Base-by-base conservation (phyloP, 2,329 filamentous ascomycete genomes). In the Trichoderma simmonsii region DNA sequence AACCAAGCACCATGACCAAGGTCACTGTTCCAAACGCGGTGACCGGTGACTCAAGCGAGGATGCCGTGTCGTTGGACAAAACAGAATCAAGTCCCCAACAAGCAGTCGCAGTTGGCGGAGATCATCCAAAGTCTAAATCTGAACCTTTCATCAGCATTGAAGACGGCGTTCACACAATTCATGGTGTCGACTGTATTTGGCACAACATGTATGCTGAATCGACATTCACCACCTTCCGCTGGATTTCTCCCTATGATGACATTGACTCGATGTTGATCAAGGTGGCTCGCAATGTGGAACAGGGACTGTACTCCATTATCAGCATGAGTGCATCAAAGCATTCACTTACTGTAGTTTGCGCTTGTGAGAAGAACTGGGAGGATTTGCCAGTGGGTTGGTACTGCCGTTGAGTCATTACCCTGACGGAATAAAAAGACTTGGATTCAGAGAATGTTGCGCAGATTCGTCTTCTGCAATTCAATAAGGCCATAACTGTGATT, bases 271-370 rank as follows among this genome's bases (percentile, higher is more conserved):
- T 71, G 51, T 36, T 71, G 4, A 28, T 71, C 18, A 57, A 57
- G n/a, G 51, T 71, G 15, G 61, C 70, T 39, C 43, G 64, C 39
- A 48, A 71, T 60, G 62, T 71, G 61, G 60, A 64, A 18, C 70
- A 71, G 48, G 62, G 70, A 30, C 34, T 71, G 51, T 71, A 71
- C 62, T 71, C 70, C n/a, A 71, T 71, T 26, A 62, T 67, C 4
- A 64, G 60, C 8, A 62, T 71, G n/a, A 34, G 24, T 65, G 66
- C 59, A 18, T 63, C 65, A n/a, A 70, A 72, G 71, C 66, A 70
- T 57, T 28, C 56, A n/a, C 64, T 70, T 26, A 64, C 66, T 15
- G 57, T 70, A 66, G 34, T 63, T 63, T 63, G 61, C 32, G 51
- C 32, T 36, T 67, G 62, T 18, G 62, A 71, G 71, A 64, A 64